These are phyloP conservation scores for Ophidiomyces ophidiicola DNA, from an alignment of 2,329 filamentous ascomycete genomes.

Conservation along the genomic window DNA sequence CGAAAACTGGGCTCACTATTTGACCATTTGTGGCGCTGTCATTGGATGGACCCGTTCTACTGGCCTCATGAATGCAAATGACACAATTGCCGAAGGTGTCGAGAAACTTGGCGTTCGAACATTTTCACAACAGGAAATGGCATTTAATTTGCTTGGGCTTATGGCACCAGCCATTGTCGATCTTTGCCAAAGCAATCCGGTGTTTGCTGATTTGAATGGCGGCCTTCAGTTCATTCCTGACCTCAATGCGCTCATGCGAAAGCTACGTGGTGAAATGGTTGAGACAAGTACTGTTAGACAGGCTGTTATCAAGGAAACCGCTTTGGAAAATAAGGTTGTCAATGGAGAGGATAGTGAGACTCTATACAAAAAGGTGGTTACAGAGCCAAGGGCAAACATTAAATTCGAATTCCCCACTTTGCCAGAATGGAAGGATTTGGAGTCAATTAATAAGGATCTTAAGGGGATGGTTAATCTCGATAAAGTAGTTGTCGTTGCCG, in stretches of 20 bases:
- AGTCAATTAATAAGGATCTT: slow-evolving; percentile 73
- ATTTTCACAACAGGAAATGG: slow-evolving; percentile 99
- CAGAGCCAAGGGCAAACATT: slow-evolving; percentile 92
- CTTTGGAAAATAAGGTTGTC: slow-evolving; percentile 93
- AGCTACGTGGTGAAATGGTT: slow-evolving; percentile 84
- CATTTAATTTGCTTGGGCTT: slow-evolving; percentile 90
- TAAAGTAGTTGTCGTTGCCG: slow-evolving; percentile 93
- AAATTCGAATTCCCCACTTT: slow-evolving; percentile 90
- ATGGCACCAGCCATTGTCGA: slow-evolving; percentile 93
- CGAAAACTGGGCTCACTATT: slow-evolving; percentile 92
- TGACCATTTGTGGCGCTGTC: slow-evolving; percentile 94
- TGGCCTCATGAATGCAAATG: slow-evolving; percentile 95
- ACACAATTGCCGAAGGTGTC: slow-evolving; percentile 91
- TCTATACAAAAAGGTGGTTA: slow-evolving; percentile 85
- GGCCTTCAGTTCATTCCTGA: slow-evolving; percentile 95
- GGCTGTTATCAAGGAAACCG: slow-evolving; percentile 88
- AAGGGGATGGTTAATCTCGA: slow-evolving; percentile 98
- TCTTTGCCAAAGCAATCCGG: slow-evolving; percentile 86
- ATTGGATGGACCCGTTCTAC: slow-evolving; percentile 99
- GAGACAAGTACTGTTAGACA: slow-evolving; percentile 88
- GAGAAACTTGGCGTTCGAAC: slow-evolving; percentile 94
- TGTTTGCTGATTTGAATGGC: slow-evolving; percentile 94
- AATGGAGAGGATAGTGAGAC: slow-evolving; percentile 87
- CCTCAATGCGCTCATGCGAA: slow-evolving; percentile 86
- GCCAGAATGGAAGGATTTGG: slow-evolving; percentile 80